Percentiles rank a stretch among this genome's conserved stretches.
These are phyloP conservation scores for Vanilla planifolia DNA, from an alignment of 106 monocot species.

Conservation along the genomic window DNA sequence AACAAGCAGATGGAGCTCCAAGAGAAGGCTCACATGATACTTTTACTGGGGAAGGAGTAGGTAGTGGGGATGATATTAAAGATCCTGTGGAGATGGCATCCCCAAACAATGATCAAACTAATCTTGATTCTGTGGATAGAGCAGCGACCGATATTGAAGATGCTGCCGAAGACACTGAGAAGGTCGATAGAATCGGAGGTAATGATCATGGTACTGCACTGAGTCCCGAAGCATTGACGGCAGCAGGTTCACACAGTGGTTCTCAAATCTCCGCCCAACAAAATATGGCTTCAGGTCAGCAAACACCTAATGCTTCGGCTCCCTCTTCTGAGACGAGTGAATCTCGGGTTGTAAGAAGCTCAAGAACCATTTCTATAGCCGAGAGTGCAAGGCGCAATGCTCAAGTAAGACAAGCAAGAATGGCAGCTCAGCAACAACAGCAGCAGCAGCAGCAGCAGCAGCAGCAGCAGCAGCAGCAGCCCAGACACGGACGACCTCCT, in stretches of 20 bases:
- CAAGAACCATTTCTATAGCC: constrained; percentile 35
- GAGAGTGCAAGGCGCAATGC: constrained; percentile 39
- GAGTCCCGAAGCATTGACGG: constrained; percentile 12
- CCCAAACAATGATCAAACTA: constrained; percentile 12
- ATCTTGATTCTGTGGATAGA: constrained; percentile 17
- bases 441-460: background rate
- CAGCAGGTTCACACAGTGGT: constrained; percentile 8
- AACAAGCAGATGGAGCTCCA: constrained; percentile 20
- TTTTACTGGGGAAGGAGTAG: constrained; percentile 14
- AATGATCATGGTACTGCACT: constrained; percentile 22
- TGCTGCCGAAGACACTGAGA: constrained; percentile 27
- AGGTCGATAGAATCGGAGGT: background rate
- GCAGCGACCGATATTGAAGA: constrained; percentile 23
- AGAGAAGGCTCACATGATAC: constrained; percentile 15
- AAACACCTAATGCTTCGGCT: constrained; percentile 6
- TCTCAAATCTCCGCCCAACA: constrained; percentile 17
- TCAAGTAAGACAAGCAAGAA: constrained; percentile 21
- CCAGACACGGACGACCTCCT: background rate
- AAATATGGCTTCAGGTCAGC: constrained; percentile 12
- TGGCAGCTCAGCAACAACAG: constrained; percentile 10
- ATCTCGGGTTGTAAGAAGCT: constrained; percentile 10
- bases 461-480: background rate
- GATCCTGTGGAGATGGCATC: constrained; percentile 19
- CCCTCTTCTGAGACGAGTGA: constrained; percentile 28
- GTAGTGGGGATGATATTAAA: constrained; percentile 23